Percentiles rank a stretch among this genome's conserved stretches.
Conservation (phyloP, 2,329 filamentous ascomycete genomes). For the Pestalotiopsis fici region DNA sequence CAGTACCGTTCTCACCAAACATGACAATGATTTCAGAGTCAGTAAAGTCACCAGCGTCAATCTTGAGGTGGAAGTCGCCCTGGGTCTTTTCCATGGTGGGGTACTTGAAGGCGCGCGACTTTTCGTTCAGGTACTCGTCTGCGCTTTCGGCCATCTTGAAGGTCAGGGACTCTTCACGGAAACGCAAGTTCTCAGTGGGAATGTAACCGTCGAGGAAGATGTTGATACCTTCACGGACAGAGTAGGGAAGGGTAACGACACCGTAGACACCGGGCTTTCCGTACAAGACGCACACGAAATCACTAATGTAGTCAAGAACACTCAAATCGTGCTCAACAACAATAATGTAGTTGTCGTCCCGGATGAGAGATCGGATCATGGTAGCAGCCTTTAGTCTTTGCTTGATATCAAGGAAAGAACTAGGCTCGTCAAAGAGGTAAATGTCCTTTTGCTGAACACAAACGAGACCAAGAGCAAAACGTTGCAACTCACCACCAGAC, state of each 20-base stretch:
- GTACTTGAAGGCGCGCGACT: constrained; percentile 82
- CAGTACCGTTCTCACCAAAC: constrained; percentile 99
- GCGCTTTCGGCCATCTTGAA: constrained; percentile 91
- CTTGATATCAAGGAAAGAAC: constrained; percentile 98
- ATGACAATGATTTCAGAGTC: constrained; percentile 84
- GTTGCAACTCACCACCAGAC: constrained; percentile 96
- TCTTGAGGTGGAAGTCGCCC: constrained; percentile 80
- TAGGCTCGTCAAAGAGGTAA: constrained; percentile 99
- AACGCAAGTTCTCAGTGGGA: constrained; percentile 96
- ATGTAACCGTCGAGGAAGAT: constrained; percentile 99
- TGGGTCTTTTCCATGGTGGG: constrained; percentile 92
- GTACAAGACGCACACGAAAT: constrained; percentile 93
- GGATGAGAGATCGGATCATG: constrained; percentile 88
- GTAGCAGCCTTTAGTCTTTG: constrained; percentile 91
- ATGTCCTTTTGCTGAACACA: constrained; percentile 96
- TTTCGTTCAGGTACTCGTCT: constrained; percentile 86
- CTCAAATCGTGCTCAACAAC: constrained; percentile 99
- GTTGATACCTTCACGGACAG: constrained; percentile 98
- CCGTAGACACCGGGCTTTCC: constrained; percentile 94
- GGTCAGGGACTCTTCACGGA: constrained; percentile 94
- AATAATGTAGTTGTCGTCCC: constrained; percentile 92
- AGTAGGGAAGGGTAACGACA: constrained; percentile 94
- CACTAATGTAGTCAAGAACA: constrained; percentile 93
- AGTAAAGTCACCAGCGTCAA: constrained; percentile 86
- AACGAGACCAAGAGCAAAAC: constrained; percentile 94